These are phyloP conservation scores for Talaromyces atroroseus DNA, from an alignment of 2,329 filamentous ascomycete species.

Conservation along the genomic window DNA sequence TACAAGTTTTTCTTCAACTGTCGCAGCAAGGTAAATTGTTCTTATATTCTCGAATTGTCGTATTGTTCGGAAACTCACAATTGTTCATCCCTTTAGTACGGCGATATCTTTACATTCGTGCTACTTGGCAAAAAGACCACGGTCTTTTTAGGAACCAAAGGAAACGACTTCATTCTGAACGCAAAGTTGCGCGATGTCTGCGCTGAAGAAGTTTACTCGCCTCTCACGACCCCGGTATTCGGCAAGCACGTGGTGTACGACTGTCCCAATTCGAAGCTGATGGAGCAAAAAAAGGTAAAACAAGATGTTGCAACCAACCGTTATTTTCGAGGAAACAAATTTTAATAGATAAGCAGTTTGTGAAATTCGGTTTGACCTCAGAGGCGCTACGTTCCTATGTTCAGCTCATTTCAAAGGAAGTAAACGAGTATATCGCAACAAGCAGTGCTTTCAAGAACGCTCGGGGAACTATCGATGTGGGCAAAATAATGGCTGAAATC, in stretches of 20 bases:
- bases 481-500: slow-evolving; percentile 65
- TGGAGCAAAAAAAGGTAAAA: slow-evolving; percentile 87
- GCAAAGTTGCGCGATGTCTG: slow-evolving; percentile 85
- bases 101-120: slow-evolving; percentile 86
- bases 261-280: slow-evolving; percentile 83
- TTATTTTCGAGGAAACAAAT: not conserved
- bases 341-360: slow-evolving; percentile 38
- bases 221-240: slow-evolving; percentile 66
- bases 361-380: slow-evolving; percentile 60
- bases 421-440: slow-evolving; percentile 54
- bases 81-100: slow-evolving; percentile 53
- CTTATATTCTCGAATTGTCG: not conserved
- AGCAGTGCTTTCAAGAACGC: slow-evolving; percentile 54
- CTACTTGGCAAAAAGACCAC: slow-evolving; percentile 84
- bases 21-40: slow-evolving; percentile 61
- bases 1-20: slow-evolving; percentile 60
- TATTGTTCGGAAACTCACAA: not conserved
- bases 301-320: not conserved
- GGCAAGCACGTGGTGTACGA: slow-evolving; percentile 85
- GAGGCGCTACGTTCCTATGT: slow-evolving; percentile 65
- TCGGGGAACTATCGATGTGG: slow-evolving; percentile 59
- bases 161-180: slow-evolving; percentile 91
- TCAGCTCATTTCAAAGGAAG: slow-evolving; percentile 68
- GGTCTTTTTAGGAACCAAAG: slow-evolving; percentile 72
- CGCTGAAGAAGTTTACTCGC: slow-evolving; percentile 83